Percentiles rank a stretch among this genome's conserved stretches.
Evolutionary conservation across 805 yeast species (phyloP).

Genomic region (Myxozyma udenii): DNA sequence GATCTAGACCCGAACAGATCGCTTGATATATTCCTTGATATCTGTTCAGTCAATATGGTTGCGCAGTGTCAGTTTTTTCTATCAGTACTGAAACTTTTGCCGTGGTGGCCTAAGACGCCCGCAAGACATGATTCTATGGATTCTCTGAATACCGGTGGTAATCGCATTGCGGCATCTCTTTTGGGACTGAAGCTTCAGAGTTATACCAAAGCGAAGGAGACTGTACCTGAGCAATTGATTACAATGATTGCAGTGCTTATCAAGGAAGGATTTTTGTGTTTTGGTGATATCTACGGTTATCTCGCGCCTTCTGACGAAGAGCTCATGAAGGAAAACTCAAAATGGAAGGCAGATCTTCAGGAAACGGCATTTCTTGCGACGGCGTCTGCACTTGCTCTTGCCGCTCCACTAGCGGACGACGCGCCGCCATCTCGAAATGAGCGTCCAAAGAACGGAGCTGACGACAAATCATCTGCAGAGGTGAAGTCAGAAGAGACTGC

Average conservation of each 20-base stretch:
- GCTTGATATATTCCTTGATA: conserved; percentile 58
- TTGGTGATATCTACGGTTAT: conserved; percentile 57
- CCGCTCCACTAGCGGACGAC: conserved; percentile 75
- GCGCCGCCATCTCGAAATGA: conserved; percentile 36
- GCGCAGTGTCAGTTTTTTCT: conserved; percentile 48
- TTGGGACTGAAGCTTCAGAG: conserved; percentile 47
- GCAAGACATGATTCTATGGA: conserved; percentile 3
- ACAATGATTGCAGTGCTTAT: conserved; percentile 55
- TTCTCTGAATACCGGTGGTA: conserved; percentile 49
- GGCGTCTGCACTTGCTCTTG: conserved; percentile 79
- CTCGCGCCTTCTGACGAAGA: conserved; percentile 52
- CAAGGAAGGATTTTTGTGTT: conserved; percentile 62
- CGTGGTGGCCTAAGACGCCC: conserved; percentile 62
- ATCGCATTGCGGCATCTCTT: conserved; percentile 52
- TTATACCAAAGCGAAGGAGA: conserved; percentile 36
- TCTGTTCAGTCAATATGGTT: conserved; percentile 48
- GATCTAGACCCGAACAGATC: conserved; percentile 69
- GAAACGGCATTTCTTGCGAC: conserved; percentile 58
- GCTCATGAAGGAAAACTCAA: conserved; percentile 45
- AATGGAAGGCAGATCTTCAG: conserved; percentile 49
- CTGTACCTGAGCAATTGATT: conserved; percentile 45
- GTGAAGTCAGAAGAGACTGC: conserved; percentile 11
- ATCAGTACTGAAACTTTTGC: conserved; percentile 50
- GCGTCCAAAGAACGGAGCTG: conserved; percentile 1
- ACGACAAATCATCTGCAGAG: conserved; percentile 38